A percentile compares a stretch with the other conserved stretches of the same genome.
phyloP scores from a whole-genome alignment of 345 rosid genomes.

The Ceriops zippeliana region DNA sequence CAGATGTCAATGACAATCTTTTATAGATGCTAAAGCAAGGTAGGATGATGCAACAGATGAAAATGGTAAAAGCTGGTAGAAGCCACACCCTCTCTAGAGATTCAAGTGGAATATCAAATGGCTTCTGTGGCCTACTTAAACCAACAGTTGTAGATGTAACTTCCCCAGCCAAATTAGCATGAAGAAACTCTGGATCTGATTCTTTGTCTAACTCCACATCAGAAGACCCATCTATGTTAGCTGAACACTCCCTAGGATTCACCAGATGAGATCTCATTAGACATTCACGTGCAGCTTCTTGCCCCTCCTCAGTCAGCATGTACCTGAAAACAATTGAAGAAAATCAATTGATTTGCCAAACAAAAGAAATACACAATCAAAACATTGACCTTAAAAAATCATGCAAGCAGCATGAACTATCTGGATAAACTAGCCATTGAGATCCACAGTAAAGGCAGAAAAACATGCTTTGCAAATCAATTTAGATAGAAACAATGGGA shows the following conservation, averaged over 20 bases:
- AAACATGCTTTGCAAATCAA: background rate
- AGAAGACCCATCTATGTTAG: slow-evolving; percentile 33
- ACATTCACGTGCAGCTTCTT: slow-evolving; percentile 68
- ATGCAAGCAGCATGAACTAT: background rate
- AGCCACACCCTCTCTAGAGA: slow-evolving; percentile 51
- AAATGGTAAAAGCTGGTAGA: background rate
- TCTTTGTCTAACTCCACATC: slow-evolving; percentile 21
- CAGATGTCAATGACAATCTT: no score
- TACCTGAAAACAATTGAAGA: slow-evolving; percentile 43
- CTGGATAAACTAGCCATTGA: background rate
- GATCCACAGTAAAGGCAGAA: background rate
- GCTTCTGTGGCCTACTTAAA: slow-evolving; percentile 30
- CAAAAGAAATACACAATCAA: no score
- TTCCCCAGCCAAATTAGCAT: slow-evolving; percentile 28
- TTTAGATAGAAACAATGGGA: background rate
- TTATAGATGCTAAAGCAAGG: background rate
- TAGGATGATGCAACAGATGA: background rate
- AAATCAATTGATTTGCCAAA: background rate
- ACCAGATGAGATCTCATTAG: slow-evolving; percentile 58
- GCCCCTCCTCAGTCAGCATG: slow-evolving; percentile 83
- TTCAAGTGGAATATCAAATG: slow-evolving; percentile 43
- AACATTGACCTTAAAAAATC: background rate
- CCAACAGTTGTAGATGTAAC: slow-evolving; percentile 19
- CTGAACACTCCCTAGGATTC: slow-evolving; percentile 35
- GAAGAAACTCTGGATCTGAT: slow-evolving; percentile 25